Base-by-base conservation (phyloP, 306 rosid genomes). In the Acacia crassicarpa region DNA sequence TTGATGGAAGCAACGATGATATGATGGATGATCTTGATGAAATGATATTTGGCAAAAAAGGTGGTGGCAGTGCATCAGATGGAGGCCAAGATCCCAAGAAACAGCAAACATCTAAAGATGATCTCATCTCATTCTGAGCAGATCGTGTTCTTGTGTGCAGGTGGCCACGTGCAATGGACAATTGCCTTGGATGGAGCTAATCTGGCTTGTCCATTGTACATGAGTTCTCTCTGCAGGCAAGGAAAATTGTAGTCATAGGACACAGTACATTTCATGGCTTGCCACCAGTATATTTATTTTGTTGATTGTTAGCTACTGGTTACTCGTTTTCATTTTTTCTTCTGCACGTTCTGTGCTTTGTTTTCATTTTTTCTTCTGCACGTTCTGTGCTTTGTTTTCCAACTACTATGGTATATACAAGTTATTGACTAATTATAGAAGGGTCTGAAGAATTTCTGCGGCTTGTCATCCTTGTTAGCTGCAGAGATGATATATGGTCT, bases 11-110 rank as follows among this genome's bases (percentile, higher is more conserved):
- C 87, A 87, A 85, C 0, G 99, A 93, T 20, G 99, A 95, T n/a
- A 93, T 95, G 99, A 90, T 95, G 93, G 99, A 95, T 80, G 99
- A 95, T 90, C 97, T 95, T 1, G 99, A 95, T 71, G 98, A 95
- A 83, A 95, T 95, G 99, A 95, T 95, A 80, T 95, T 95, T 63
- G 99, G 99, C 44, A 95, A 83, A 88, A 93, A 92, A 84, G 75
- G 89, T 3, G 92, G 94, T 65, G 70, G 12, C 49, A 90, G 85
- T 49, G 35, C 91, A 40, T 90, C 98, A 1, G 90, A 78, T 58
- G 88, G 88, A 40, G 87, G 89, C 48, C 91, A 86, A 14, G 92
- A 93, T 59, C 69, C 89, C 38, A 93, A 93, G 93, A 95, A 95
- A 84, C 93, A 79, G 67, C 89, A 81, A 74, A 46, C 98, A 19